Evolutionary conservation across 305 asterid genomes (phyloP), one percentile per base, ranked within the genome.

Genomic region (Andrographis paniculata): DNA sequence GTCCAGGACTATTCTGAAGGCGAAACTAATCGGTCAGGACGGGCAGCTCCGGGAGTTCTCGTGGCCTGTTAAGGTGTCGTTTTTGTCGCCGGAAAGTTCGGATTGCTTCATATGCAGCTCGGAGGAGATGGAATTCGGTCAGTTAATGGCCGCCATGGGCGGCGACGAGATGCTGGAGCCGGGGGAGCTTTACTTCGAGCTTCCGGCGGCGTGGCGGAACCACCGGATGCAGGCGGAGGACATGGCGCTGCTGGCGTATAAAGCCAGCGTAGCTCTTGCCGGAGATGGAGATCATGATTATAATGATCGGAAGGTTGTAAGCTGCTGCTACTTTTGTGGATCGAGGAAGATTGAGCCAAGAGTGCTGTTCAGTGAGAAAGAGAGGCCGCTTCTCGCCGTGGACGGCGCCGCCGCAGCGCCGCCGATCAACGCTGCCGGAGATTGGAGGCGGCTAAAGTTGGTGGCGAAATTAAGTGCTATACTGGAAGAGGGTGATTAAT

Each of bases 101-200:
- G 60, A 66, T 2, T 45, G 55, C 52, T 76, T 79, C 62, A 76
- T 82, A 18, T 76, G 88, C 63, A 74, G 80, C 66, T 63, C 94
- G 36, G 83, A 82, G 14, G 85, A 56, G 31, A 78, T 82, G 81
- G 83, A 70, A 4, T 71, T 79, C 23, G 80, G 63, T 55, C 76
- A 67, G 22, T 65, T 67, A 12, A 62, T 63, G 43, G 65, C 52
- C n/a, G 70, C 66, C 9, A 48, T 79, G 40, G 59, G 68, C 21
- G 74, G 59, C n/a, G 78, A 76, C 53, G 79, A 78, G 48, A 74
- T 20, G 60, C 55, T 82, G 61, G 68, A 51, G 56, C 70, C 63
- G 12, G 94, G 86, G 17, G 86, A 79, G 70, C 51, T 82, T 13
- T 82, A 82, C 37, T 82, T 82, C 17, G 81, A 78, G 62, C 63